Evolutionary conservation across 225 moss, liverwort and hornwort genomes (phyloP).

Genomic region (Anthoceros angustus): DNA sequence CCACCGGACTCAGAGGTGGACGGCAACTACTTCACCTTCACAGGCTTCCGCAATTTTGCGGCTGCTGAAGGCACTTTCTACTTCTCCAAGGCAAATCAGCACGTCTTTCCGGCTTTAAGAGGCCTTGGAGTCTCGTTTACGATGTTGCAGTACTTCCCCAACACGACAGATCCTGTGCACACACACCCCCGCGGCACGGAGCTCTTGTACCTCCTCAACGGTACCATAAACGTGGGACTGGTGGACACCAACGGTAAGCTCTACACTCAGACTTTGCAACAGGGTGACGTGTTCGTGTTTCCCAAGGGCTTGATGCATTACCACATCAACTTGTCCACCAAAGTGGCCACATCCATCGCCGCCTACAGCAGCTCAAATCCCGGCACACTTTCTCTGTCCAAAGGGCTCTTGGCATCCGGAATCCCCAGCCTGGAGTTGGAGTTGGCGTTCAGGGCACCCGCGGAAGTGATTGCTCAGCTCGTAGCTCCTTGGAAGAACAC

Average conservation of each 20-base stretch:
- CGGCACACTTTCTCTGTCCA: constrained; percentile 10
- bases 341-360: constrained; percentile 8
- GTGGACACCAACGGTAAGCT: constrained; percentile 8
- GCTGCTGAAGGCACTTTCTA: background rate
- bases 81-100: background rate
- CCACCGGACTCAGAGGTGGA: background rate
- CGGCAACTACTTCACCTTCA: constrained; percentile 3
- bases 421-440: constrained; percentile 9
- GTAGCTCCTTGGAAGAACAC: constrained; percentile 6
- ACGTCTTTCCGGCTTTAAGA: background rate
- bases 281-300: constrained; percentile 15
- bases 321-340: constrained; percentile 8
- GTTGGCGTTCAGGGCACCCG: constrained; percentile 10
- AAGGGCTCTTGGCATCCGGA: constrained; percentile 10
- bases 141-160: background rate
- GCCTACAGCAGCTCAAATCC: constrained; percentile 21
- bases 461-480: background rate
- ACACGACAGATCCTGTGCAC: background rate
- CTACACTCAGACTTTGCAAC: constrained; percentile 7
- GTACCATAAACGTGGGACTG: constrained; percentile 5
- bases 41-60: background rate
- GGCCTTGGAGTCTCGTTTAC: background rate
- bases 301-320: constrained; percentile 13
- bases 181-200: background rate
- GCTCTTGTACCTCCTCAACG: background rate